Evolutionary conservation across 352 stramenopile species (phyloP).

Genomic region (Pythium aquatile): DNA sequence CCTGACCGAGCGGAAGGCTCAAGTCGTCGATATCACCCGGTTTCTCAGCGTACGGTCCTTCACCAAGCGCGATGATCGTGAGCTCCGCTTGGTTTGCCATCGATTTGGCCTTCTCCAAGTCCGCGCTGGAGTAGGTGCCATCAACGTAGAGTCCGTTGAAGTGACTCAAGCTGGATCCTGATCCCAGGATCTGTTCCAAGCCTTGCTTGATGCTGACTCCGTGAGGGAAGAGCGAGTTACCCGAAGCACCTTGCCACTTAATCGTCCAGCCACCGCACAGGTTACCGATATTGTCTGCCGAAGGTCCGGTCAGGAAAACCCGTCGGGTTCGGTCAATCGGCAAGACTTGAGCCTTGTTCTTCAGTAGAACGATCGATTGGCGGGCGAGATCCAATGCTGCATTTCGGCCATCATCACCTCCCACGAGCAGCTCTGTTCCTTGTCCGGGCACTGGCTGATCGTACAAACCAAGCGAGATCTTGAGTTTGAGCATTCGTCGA

Average conservation of each 20-base stretch:
- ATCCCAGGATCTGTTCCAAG: conserved; percentile 14
- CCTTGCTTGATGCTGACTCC: conserved; percentile 30
- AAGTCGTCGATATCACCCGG: conserved; percentile 52
- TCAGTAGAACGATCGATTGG: conserved; percentile 70
- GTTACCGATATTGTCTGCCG: conserved; percentile 64
- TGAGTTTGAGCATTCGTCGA: conserved; percentile 27
- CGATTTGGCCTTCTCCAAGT: conserved; percentile 18
- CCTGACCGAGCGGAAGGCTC: conserved; percentile 43
- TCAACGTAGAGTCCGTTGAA: conserved; percentile 27
- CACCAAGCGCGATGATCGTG: conserved; percentile 30
- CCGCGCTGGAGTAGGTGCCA: conserved; percentile 11
- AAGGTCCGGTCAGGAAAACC: conserved; percentile 71
- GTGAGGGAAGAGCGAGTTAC: conserved; percentile 31
- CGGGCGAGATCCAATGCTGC: conserved; percentile 24
- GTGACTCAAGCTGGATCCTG: background rate
- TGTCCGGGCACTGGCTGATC: conserved; percentile 25
- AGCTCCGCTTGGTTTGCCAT: conserved; percentile 22
- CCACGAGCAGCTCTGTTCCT: conserved; percentile 15
- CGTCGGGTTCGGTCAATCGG: conserved; percentile 35
- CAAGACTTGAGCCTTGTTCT: conserved; percentile 68
- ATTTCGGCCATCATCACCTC: conserved; percentile 15
- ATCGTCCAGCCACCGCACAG: conserved; percentile 83
- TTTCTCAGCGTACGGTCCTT: conserved; percentile 49
- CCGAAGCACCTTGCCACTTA: conserved; percentile 55
- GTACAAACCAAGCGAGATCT: conserved; percentile 26